Evolutionary conservation across 129 eudicot genomes (phyloP).

Genomic region (Flaveria trinervia): DNA sequence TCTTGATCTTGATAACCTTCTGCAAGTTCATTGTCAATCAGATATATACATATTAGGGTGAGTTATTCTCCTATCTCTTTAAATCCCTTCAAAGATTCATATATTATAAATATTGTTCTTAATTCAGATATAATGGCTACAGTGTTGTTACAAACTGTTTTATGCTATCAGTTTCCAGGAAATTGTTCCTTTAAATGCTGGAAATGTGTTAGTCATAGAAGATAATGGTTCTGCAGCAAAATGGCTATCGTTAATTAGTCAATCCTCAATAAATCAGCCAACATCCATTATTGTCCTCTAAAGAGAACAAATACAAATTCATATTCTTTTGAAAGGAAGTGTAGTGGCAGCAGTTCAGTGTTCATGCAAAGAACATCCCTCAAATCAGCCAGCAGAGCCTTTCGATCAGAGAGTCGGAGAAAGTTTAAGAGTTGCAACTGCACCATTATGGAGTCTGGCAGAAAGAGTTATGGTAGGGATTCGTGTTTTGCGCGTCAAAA

Average conservation of each 20-base stretch:
- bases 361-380: conserved; percentile 58
- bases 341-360: conserved; percentile 40
- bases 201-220: conserved; percentile 64
- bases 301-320: conserved; percentile 32
- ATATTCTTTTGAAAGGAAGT: conserved; percentile 37
- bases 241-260: conserved; percentile 62
- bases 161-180: conserved; percentile 57
- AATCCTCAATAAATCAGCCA: conserved; percentile 48
- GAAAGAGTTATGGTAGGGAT: conserved; percentile 48
- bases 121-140: background rate
- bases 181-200: conserved; percentile 75
- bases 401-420: conserved; percentile 54
- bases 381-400: conserved; percentile 53
- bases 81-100: too few species aligned
- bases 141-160: background rate
- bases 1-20: conserved; percentile 59
- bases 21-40: conserved; percentile 49
- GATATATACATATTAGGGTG: conserved; percentile 66
- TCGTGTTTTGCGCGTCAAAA: conserved; percentile 63
- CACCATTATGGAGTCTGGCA: conserved; percentile 39
- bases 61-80: conserved; percentile 9
- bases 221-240: conserved; percentile 70
- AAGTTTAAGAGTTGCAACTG: conserved; percentile 64
- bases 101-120: conserved; percentile 4
- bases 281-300: conserved; percentile 15